phyloP scores from a whole-genome alignment of 192 early-diverging fungal species.

The Gamsiella multidivaricata region DNA sequence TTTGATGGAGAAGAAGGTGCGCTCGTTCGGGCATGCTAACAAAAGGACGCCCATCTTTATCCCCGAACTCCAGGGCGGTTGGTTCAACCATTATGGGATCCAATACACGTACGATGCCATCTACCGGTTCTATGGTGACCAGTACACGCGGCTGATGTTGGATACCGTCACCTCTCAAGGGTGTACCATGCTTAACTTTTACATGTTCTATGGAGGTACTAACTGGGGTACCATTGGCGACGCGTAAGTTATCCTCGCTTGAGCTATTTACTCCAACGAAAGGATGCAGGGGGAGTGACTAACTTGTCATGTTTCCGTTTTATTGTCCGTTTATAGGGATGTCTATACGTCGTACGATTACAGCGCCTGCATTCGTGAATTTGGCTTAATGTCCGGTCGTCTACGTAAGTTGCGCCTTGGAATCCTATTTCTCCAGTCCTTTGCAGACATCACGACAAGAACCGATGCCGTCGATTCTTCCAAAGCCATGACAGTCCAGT shows the following conservation, averaged over 20 bases:
- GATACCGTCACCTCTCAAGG: constrained; percentile 77
- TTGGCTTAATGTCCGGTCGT: constrained; percentile 71
- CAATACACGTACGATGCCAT: constrained; percentile 74
- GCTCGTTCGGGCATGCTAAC: constrained; percentile 75
- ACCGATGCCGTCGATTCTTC: constrained; percentile 55
- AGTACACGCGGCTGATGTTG: constrained; percentile 69
- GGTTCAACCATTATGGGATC: constrained; percentile 80
- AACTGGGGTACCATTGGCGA: constrained; percentile 83
- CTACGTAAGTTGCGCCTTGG: constrained; percentile 68
- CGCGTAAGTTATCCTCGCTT: constrained; percentile 59
- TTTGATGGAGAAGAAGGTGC: constrained; percentile 71
- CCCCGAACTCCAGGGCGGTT: constrained; percentile 83
- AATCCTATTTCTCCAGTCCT: constrained; percentile 69
- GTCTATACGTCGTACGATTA: constrained; percentile 85
- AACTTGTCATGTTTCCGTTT: background rate
- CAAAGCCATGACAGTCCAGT: constrained; percentile 29
- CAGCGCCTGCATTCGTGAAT: constrained; percentile 79
- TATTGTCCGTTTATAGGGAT: constrained; percentile 57
- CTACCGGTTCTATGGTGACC: constrained; percentile 75
- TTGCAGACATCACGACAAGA: constrained; percentile 61
- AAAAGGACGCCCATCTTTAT: constrained; percentile 75
- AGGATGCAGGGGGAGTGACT: background rate
- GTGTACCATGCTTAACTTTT: constrained; percentile 69
- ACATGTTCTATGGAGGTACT: constrained; percentile 84
- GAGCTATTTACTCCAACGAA: background rate